Evolutionary conservation across 176 grass and related monocot genomes (phyloP).

Genomic region (Avena insularis): DNA sequence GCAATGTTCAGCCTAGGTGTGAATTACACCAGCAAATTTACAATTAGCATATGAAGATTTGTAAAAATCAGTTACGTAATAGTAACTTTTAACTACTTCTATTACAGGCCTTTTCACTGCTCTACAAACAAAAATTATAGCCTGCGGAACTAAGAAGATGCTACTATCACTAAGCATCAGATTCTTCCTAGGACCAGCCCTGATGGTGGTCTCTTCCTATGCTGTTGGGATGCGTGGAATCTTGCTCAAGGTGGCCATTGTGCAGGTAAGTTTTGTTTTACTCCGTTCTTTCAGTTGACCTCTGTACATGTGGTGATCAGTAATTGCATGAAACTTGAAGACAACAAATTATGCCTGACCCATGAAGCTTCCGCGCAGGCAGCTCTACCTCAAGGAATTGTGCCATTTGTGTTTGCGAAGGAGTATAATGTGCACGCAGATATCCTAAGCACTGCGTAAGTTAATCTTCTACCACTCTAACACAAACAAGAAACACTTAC

Average conservation of each 20-base stretch:
- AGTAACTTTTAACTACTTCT: constrained; percentile 19
- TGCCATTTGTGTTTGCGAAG: constrained; percentile 89
- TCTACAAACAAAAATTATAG: constrained; percentile 78
- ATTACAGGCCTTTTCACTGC: constrained; percentile 79
- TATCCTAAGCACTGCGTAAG: constrained; percentile 83
- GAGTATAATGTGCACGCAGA: constrained; percentile 86
- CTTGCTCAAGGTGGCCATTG: constrained; percentile 75
- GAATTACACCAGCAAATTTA: constrained; percentile 29
- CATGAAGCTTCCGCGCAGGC: constrained; percentile 53
- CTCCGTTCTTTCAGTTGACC: background rate
- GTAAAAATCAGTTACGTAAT: constrained; percentile 12
- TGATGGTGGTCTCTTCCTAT: constrained; percentile 74
- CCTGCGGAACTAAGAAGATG: constrained; percentile 73
- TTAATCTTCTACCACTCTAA: constrained; percentile 21
- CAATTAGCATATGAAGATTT: constrained; percentile 21
- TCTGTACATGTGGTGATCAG: background rate
- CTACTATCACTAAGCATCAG: constrained; percentile 69
- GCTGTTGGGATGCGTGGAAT: constrained; percentile 63
- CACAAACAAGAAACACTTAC: constrained; percentile 1
- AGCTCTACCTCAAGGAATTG: constrained; percentile 93
- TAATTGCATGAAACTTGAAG: background rate
- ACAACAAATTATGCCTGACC: constrained; percentile 29
- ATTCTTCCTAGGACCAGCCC: constrained; percentile 80
- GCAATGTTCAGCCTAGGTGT: constrained; percentile 96
- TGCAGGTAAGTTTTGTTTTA: constrained; percentile 63